Base-by-base conservation (phyloP, 2,329 filamentous ascomycete genomes). In the Zasmidium angulare region DNA sequence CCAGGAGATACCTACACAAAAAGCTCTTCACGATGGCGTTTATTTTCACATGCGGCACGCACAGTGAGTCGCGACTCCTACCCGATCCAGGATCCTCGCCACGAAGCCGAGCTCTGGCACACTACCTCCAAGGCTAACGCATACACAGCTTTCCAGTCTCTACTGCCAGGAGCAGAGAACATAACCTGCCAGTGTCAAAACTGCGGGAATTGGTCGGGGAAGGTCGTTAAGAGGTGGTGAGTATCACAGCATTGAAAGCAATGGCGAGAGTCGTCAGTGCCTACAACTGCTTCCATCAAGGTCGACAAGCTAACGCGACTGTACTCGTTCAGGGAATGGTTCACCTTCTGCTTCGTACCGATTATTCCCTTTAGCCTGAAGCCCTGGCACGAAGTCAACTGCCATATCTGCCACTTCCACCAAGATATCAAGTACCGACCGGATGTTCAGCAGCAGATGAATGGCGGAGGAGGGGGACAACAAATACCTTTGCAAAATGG, bases 361-460 rank as follows among this genome's bases (percentile, higher is more conserved):
- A 74, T 93, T 49, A 80, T 93, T 23, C 89, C 89, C 0, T 87
- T 92, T 69, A 87, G 84, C 23, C 66, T 81, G 3, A 81, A 81
- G 60, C 79, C 79, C 0, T 76, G 74, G 67, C 74, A 74, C 67
- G 89, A 91, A 69, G 82, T 93, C 57, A 79, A 81, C 60, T 93
- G 89, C 78, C 82, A 86, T 69, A 86, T 92, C 73, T 93, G 89
- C 82, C 86, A 88, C 72, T 92, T 91, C 72, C 82, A 85, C 63
- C 88, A 93, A 72, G 79, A 81, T 63, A 74, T 81, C 65, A 78
- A 78, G 69, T 78, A 71, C 52, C 67, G 73, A 47, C 73, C 74
- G 9, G 74, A 76, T 57, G 74, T 75, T 11, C 68, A 74, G 57
- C 67, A 71, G 48, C 70, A 72, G 63, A 73, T 72, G 72, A 57